These are phyloP conservation scores for Alternaria gansuensis DNA, from an alignment of 2,329 filamentous ascomycete species.

Conservation along the genomic window DNA sequence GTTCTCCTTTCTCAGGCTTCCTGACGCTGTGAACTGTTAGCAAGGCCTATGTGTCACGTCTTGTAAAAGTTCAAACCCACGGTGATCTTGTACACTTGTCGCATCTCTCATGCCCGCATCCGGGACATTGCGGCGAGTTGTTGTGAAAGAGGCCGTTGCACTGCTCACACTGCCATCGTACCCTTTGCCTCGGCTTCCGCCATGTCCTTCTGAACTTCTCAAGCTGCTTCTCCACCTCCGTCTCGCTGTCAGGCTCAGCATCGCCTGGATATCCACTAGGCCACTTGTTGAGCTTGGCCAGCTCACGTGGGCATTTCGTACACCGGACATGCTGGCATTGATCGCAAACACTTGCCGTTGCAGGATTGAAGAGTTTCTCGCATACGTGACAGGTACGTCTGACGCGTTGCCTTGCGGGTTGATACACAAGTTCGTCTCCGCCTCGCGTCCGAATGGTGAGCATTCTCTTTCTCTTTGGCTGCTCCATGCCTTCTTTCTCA, in stretches of 20 bases:
- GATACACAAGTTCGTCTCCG: constrained; percentile 75
- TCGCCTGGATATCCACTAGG: constrained; percentile 76
- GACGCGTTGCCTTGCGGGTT: constrained; percentile 75
- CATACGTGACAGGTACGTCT: constrained; percentile 81
- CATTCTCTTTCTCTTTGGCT: constrained; percentile 59
- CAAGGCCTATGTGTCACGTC: neutral
- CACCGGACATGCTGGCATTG: constrained; percentile 78
- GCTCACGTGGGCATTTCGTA: constrained; percentile 81
- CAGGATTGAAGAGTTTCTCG: constrained; percentile 65
- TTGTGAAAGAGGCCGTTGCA: constrained; percentile 69
- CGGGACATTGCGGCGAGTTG: constrained; percentile 65
- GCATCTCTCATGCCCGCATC: constrained; percentile 70
- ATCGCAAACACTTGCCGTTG: constrained; percentile 67
- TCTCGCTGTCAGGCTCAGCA: constrained; percentile 51
- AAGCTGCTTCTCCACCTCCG: constrained; percentile 40
- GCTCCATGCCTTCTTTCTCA: constrained; percentile 54
- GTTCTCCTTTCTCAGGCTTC: constrained; percentile 64
- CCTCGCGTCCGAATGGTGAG: constrained; percentile 71
- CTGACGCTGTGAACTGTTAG: constrained; percentile 57
- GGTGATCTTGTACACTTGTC: constrained; percentile 65
- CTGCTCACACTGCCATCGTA: constrained; percentile 65
- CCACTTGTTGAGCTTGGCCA: constrained; percentile 75
- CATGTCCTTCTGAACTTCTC: constrained; percentile 51
- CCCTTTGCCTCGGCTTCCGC: constrained; percentile 56
- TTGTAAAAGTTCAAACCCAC: constrained; percentile 45